Base-by-base conservation (phyloP, 768 basidiomycete species). In the Collybiopsis confluens region DNA sequence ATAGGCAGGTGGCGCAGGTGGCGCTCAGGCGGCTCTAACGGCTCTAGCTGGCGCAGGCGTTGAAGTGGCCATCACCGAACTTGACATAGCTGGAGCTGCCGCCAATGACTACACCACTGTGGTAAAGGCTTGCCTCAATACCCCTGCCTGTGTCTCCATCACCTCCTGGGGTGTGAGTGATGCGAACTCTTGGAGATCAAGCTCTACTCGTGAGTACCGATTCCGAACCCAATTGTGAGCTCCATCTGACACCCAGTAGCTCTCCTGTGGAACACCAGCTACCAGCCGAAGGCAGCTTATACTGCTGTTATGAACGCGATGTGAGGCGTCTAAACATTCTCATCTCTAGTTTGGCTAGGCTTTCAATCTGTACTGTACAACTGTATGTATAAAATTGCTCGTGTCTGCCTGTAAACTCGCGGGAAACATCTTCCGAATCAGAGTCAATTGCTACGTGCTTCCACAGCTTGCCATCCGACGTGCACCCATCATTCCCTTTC, bases 141-240 rank as follows among this genome's bases (percentile, higher is more conserved):
- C 70, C 9, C 62, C 73, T 1, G 56, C 58, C 16, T 79, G 78
- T 60, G 68, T 76, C 24, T 68, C 71, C n/a, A 76, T 80, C 63
- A 79, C 78, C 27, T 68, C 67, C 43, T 79, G 76, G 77, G 76
- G 76, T 61, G 73, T 78, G 38, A 69, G 72, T 60, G 77, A 80
- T 58, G 62, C 65, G 44, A 70, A 78, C 65, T 79, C 78, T 3
- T 80, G 77, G 77, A 68, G 74, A 46, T 61, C 76, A 2, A 70
- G 69, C 60, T 59, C 60, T 26, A 70, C 61, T 40, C 30, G 30
- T 33, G 13, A 33, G 30, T 33, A 13, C 13, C 13, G 13, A 5
- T 33, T 33, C 30, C 30, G 30, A 33, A 33, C 30, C 13, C 30
- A 13, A 5, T 5, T 6, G 6, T 13, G 13, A 33, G 13, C 30